A percentile compares a stretch with the other conserved stretches of the same genome.
Conservation (phyloP, 1,284 basidiomycete genomes). For the Irpex rosettiformis region DNA sequence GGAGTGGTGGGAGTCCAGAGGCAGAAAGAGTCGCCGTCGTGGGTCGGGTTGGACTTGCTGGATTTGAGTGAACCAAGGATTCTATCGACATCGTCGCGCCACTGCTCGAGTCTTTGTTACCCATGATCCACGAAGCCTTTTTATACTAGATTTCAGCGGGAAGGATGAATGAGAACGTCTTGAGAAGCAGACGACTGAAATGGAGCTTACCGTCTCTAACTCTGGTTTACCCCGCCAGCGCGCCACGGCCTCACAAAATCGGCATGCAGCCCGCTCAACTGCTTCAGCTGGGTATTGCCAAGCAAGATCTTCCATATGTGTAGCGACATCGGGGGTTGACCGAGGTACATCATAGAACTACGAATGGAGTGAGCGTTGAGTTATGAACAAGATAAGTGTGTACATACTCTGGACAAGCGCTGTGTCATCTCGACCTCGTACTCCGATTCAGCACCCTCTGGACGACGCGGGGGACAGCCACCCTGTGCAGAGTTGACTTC, state of each 20-base stretch:
- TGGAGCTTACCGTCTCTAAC: constrained; percentile 59
- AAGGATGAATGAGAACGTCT: constrained; percentile 4
- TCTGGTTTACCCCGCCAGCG: constrained; percentile 81
- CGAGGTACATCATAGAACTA: constrained; percentile 74
- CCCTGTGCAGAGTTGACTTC: constrained; percentile 26
- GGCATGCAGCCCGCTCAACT: constrained; percentile 70
- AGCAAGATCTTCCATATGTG: constrained; percentile 77
- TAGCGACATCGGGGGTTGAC: constrained; percentile 67
- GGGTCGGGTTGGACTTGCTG: constrained; percentile 46
- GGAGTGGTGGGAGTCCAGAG: constrained; percentile 10
- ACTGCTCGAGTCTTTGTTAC: constrained; percentile 29
- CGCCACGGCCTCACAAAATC: constrained; percentile 76
- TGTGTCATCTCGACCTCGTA: constrained; percentile 67
- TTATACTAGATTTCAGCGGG: constrained; percentile 43
- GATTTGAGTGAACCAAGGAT: constrained; percentile 59
- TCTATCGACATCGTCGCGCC: constrained; percentile 51
- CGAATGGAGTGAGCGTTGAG: constrained; percentile 2
- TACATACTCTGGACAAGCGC: constrained; percentile 58
- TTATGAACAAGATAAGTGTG: constrained; percentile 6
- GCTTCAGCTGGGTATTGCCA: constrained; percentile 78
- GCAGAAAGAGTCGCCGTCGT: constrained; percentile 16
- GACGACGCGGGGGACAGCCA: constrained; percentile 19
- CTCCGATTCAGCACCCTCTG: constrained; percentile 54
- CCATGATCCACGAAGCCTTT: constrained; percentile 35
- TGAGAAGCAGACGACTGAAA: constrained; percentile 7